Conservation (phyloP, 768 basidiomycete genomes). For the Suillus variegatus region DNA sequence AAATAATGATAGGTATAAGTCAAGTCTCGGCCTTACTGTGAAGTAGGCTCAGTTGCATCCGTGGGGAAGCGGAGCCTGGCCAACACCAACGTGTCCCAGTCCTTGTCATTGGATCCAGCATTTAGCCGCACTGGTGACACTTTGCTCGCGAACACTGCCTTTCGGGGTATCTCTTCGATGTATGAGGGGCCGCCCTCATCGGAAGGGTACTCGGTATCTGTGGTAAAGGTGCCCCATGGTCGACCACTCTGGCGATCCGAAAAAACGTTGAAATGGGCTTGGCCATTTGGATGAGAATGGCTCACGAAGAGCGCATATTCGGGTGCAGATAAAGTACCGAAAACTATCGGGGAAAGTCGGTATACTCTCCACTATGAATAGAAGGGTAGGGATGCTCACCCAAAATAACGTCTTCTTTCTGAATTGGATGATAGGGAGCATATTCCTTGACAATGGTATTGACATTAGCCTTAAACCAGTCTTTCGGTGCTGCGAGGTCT, state of each 20-base stretch:
- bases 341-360: constrained; percentile 38
- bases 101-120: constrained; percentile 1
- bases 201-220: constrained; percentile 47
- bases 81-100: constrained; percentile 62
- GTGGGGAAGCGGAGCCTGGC: constrained; percentile 67
- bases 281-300: constrained; percentile 62
- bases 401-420: constrained; percentile 60
- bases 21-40: constrained; percentile 9
- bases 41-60: constrained; percentile 59
- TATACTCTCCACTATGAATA: background rate
- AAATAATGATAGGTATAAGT: background rate
- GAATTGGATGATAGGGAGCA: constrained; percentile 41
- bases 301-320: constrained; percentile 79
- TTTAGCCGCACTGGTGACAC: constrained; percentile 44
- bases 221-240: constrained; percentile 76
- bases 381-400: constrained; percentile 24
- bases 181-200: constrained; percentile 50
- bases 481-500: constrained; percentile 44
- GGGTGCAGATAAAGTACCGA: constrained; percentile 69
- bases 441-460: constrained; percentile 7
- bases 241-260: constrained; percentile 48
- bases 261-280: constrained; percentile 75
- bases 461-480: constrained; percentile 9
- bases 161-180: constrained; percentile 36
- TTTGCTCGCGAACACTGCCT: constrained; percentile 49